Conservation (phyloP, 495 filamentous ascomycete genomes). For the Extremus antarcticus region DNA sequence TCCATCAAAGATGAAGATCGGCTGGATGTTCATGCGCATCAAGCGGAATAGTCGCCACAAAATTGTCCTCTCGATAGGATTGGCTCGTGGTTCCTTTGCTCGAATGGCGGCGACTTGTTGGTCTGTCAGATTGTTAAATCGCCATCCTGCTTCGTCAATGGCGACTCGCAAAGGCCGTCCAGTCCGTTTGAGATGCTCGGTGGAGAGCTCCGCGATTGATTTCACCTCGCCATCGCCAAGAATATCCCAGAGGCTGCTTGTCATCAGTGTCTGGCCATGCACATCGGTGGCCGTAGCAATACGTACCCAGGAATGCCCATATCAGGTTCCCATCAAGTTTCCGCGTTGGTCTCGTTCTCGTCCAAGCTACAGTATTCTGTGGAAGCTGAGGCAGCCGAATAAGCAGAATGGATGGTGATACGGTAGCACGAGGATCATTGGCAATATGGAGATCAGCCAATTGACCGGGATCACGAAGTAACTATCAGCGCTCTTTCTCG, state of each 20-base stretch:
- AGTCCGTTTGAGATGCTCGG: conserved; percentile 11
- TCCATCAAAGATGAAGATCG: conserved; percentile 25
- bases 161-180: conserved; percentile 21
- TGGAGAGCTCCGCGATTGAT: conserved; percentile 17
- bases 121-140: conserved; percentile 23
- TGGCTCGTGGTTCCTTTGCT: conserved; percentile 20
- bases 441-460: no score
- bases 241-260: conserved; percentile 21
- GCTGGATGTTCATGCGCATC: conserved; percentile 23
- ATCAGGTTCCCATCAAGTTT: no score
- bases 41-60: conserved; percentile 19
- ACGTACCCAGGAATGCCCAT: not conserved
- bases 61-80: conserved; percentile 24
- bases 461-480: no score
- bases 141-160: conserved; percentile 26
- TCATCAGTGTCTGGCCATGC: not conserved
- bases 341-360: no score
- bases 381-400: no score
- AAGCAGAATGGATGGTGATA: no score
- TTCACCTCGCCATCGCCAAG: conserved; percentile 20
- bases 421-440: no score
- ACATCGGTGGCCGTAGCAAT: no score
- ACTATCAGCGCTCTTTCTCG: no score
- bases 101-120: conserved; percentile 19
- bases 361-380: no score